Percentiles rank a stretch among this genome's conserved stretches.
These are phyloP conservation scores for Lunularia cruciata DNA, from an alignment of 225 moss, liverwort and hornwort genomes.

Conservation along the genomic window DNA sequence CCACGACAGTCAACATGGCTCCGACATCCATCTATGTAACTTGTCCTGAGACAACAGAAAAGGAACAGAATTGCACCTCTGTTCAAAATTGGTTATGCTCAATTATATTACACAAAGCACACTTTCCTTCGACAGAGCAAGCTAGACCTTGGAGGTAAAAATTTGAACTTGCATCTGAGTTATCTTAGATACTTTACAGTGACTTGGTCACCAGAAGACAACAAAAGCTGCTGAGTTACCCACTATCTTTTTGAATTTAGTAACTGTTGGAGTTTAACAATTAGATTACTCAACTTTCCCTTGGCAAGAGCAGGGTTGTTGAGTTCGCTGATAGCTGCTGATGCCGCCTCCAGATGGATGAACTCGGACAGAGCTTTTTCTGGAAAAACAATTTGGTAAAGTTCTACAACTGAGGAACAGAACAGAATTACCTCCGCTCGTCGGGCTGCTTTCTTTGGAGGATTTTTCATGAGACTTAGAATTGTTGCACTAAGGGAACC, in stretches of 20 bases:
- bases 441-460: slow-evolving; percentile 45
- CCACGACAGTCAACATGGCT: no score
- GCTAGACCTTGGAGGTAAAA: slow-evolving; percentile 10
- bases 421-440: slow-evolving; percentile 55
- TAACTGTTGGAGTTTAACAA: slow-evolving; percentile 45
- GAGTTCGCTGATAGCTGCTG: slow-evolving; percentile 47
- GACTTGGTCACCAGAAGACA: not conserved
- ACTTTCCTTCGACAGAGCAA: not conserved
- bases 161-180: not conserved
- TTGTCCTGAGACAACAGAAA: not conserved
- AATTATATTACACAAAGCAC: slow-evolving; percentile 12
- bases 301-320: slow-evolving; percentile 38
- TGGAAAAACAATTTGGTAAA: slow-evolving; percentile 43
- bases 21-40: no score
- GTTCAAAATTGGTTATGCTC: not conserved
- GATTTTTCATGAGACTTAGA: slow-evolving; percentile 45
- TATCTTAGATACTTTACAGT: slow-evolving; percentile 14
- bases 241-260: not conserved
- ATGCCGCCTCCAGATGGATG: slow-evolving; percentile 35
- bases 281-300: slow-evolving; percentile 43
- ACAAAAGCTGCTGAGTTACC: not conserved
- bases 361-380: slow-evolving; percentile 42
- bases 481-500: slow-evolving; percentile 46
- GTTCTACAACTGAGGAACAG: slow-evolving; percentile 52
- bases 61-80: not conserved